These are phyloP conservation scores for Chalara sp. DNA, from an alignment of 2,329 filamentous ascomycete genomes.

Conservation along the genomic window DNA sequence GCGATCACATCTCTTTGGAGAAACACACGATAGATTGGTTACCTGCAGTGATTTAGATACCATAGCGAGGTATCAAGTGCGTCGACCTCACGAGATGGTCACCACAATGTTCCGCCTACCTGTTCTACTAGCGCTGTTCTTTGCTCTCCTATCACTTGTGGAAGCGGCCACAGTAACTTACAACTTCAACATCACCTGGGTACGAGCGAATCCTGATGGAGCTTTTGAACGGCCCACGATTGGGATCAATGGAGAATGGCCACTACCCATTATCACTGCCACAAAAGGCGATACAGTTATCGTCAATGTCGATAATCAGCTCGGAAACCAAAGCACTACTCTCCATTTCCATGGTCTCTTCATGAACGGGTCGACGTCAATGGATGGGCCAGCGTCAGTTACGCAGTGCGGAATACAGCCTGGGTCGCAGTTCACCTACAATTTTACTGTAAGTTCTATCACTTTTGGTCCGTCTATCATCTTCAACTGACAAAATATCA, in stretches of 20 bases:
- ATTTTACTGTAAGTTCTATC: constrained; percentile 47
- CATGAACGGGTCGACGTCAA: constrained; percentile 56
- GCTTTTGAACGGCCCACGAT: constrained; percentile 58
- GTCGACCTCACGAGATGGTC: constrained; percentile 29
- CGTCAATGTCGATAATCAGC: constrained; percentile 30
- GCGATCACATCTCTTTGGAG: too few species aligned
- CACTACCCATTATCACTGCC: constrained; percentile 59
- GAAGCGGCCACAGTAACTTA: constrained; percentile 45
- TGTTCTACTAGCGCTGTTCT: constrained; percentile 23
- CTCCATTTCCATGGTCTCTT: constrained; percentile 67
- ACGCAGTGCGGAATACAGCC: constrained; percentile 62
- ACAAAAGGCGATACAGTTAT: constrained; percentile 51
- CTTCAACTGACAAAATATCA: constrained; percentile 28
- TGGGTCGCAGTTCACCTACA: constrained; percentile 60
- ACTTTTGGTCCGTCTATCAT: neutral
- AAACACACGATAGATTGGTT: too few species aligned
- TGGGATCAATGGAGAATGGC: constrained; percentile 73
- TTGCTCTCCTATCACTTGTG: constrained; percentile 24
- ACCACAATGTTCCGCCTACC: constrained; percentile 37
- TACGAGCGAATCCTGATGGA: constrained; percentile 65
- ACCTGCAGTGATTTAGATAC: too few species aligned
- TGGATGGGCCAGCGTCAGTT: constrained; percentile 64
- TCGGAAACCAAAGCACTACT: constrained; percentile 52
- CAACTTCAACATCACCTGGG: constrained; percentile 67
- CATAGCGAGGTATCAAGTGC: too few species aligned